Base-by-base conservation (phyloP, 2,329 filamentous ascomycete genomes). In the Aspergillus pseudoterreus region DNA sequence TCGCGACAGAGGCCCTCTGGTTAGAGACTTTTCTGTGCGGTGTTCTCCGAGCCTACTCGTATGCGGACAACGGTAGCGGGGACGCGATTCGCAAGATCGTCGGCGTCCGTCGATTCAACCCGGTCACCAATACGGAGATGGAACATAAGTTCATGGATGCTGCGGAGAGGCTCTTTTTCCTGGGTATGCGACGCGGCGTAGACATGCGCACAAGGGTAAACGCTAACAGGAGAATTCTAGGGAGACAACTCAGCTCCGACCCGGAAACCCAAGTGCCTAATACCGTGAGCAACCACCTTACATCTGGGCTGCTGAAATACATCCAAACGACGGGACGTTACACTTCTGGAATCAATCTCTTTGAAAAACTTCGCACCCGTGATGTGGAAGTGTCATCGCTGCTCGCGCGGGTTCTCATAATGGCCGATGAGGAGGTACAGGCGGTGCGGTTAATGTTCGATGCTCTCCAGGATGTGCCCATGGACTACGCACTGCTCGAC, bases 221-320 rank as follows among this genome's bases (percentile, higher is more conserved):
- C 9, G 49, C 59, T 68, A 51, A 70, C 60, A 51, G 55, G 22
- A 4, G 4, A 33, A 17, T 57, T 39, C 24, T 58, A 92, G 90
- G 92, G 57, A 95, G 92, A 85, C 92, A 97, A 72, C 78, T 99
- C 21, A 95, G 94, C 50, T 97, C 94, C 15, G 94, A 99, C 68
- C 92, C 92, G 0, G 89, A 96, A 65, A 95, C 97, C 4, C 94
- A 99, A 72, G 92, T 99, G 3, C 94, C 94, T 2, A 99, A 96
- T 64, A 87, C 94, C 52, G 94, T 97, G 51, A 95, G 90, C 14
- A 99, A 99, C 67, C 92, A 97, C 70, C 80, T 99, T 36, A 95
- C 92, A 1, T 86, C 90, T n/a, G 94, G 95, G 3, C 82, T 99
- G 5, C 78, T 99, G 30, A 90, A 89, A 71, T 99, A 99, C 69